Evolutionary conservation across 192 early-diverging fungal genomes (phyloP), one percentile per base, ranked within the genome.

Genomic region (Cetraspora pellucida): DNA sequence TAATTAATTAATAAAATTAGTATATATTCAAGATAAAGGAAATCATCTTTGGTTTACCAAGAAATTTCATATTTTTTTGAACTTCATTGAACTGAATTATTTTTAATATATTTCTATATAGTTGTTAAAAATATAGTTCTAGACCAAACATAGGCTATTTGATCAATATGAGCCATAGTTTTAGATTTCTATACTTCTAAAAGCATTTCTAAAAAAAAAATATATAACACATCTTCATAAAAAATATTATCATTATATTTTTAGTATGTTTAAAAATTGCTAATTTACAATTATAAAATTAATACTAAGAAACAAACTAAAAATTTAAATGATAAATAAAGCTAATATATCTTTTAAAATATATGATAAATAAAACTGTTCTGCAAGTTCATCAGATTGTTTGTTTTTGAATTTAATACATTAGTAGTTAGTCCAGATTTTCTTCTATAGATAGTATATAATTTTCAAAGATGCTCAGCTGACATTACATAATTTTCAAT

Each of bases 201-300:
- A 57, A 57, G 55, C 55, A n/a, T 57, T 0, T 19, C 55, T 57
- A 19, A 57, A 57, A 57, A 57, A 57, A 57, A n/a, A 57, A 57
- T 9, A n/a, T n/a, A 57, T 7, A n/a, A 8, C 55, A n/a, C 17
- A 57, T 57, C 5, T 57, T 19, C 55, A 57, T 57, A 13, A 57
- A 57, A 57, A n/a, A 19, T 57, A 57, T n/a, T 5, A 57, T 57
- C 17, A 57, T 57, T 57, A 19, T 57, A n/a, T 7, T 57, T 57
- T n/a, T n/a, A 17, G 55, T 19, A 57, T 57, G 19, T n/a, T 57
- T 19, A 57, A n/a, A 57, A 57, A 57, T 57, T 1, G 17, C 55
- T 57, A 57, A 19, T 19, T 57, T 23, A n/a, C 0, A 7, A 57
- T 23, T 19, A 23, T 7, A n/a, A 7, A 57, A 14, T n/a, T 23